Evolutionary conservation across 768 basidiomycete genomes (phyloP).

Genomic region (Daedalea quercina): DNA sequence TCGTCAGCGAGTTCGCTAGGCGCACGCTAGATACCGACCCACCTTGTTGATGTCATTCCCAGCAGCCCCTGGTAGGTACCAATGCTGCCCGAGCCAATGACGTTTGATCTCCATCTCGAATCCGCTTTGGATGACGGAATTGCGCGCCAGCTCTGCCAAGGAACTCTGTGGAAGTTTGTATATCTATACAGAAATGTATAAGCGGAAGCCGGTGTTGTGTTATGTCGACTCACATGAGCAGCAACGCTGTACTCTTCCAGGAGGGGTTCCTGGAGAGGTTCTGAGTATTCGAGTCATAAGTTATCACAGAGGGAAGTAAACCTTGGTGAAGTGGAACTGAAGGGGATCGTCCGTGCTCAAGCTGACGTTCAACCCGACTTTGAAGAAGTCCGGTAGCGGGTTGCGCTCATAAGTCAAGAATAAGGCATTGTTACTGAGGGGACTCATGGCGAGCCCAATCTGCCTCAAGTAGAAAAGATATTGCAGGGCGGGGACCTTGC

Average conservation of each 20-base stretch:
- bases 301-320: slow-evolving; percentile 22
- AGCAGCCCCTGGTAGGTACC: slow-evolving; percentile 88
- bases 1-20: not conserved
- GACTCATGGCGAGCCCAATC: slow-evolving; percentile 98
- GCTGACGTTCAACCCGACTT: slow-evolving; percentile 91
- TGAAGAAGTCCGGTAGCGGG: slow-evolving; percentile 95
- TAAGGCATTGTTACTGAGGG: slow-evolving; percentile 94
- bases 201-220: not conserved
- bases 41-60: slow-evolving; percentile 98
- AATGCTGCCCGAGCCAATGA: slow-evolving; percentile 88
- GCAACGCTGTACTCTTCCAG: slow-evolving; percentile 98
- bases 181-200: slow-evolving; percentile 47
- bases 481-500: slow-evolving; percentile 95
- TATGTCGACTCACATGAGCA: slow-evolving; percentile 65
- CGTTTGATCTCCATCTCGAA: slow-evolving; percentile 99
- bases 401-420: slow-evolving; percentile 97
- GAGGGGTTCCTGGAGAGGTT: slow-evolving; percentile 65
- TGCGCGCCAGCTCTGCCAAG: slow-evolving; percentile 94
- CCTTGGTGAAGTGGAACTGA: slow-evolving; percentile 99
- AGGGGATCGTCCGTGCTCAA: slow-evolving; percentile 93
- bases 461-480: slow-evolving; percentile 98
- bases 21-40: slow-evolving; percentile 7
- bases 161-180: slow-evolving; percentile 95
- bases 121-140: slow-evolving; percentile 93
- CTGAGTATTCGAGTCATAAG: not conserved